Conservation (phyloP, 176 grass and related monocot genomes). For the maize (Zea mays) region Zm-B73-REFERENCE-NAM-5.0 NC_050096.1:208350501-208351000, state of each 20-base stretch:
- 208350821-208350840: not conserved
- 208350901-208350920: slow-evolving; percentile 84
- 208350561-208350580: not conserved
- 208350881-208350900: not conserved
- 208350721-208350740: slow-evolving; percentile 76
- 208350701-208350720: slow-evolving; percentile 94
- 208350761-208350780: slow-evolving; percentile 90
- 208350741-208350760: slow-evolving; percentile 95
- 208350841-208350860: too few relatives aligned
- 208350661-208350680: slow-evolving; percentile 21
- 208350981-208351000: slow-evolving; percentile 87
- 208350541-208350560: not conserved
- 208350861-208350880: too few relatives aligned
- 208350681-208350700: slow-evolving; percentile 30
- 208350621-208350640: not conserved
- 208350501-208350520: slow-evolving; percentile 95
- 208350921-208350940: slow-evolving; percentile 89
- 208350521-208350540: not conserved
- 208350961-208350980: slow-evolving; percentile 71
- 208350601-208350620: not conserved
- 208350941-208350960: slow-evolving; percentile 74
- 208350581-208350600: not conserved
- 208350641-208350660: not conserved
- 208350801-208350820: not conserved
- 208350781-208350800: not conserved